Percentiles rank a stretch among this genome's conserved stretches.
Evolutionary conservation across 495 filamentous ascomycete genomes (phyloP).

Genomic region (Neurospora tetraspora): DNA sequence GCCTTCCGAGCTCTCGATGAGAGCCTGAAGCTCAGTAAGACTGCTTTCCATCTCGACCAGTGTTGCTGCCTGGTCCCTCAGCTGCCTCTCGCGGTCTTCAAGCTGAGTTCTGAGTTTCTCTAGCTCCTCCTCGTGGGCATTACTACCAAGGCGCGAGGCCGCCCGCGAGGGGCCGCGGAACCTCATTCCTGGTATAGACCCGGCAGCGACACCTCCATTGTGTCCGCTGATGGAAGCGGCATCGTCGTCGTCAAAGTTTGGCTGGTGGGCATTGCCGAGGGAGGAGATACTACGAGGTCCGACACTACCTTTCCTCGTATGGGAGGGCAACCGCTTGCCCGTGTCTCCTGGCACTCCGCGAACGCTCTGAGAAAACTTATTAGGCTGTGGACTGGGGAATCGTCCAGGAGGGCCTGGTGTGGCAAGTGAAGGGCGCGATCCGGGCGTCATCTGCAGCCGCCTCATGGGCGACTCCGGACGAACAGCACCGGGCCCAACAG

Average conservation of each 20-base stretch:
- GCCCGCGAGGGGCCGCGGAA: conserved; percentile 21
- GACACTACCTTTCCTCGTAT: conserved; percentile 39
- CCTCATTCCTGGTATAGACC: not conserved
- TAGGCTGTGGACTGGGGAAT: conserved; percentile 57
- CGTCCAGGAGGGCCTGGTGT: conserved; percentile 36
- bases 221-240: conserved; percentile 27
- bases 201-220: not conserved
- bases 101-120: conserved; percentile 57
- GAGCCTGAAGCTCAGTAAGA: conserved; percentile 60
- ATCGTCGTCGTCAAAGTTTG: conserved; percentile 44
- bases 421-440: conserved; percentile 43
- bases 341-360: conserved; percentile 47
- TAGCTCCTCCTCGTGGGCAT: conserved; percentile 51
- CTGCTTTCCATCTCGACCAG: conserved; percentile 79
- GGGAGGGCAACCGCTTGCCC: conserved; percentile 36
- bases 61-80: conserved; percentile 74
- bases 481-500: conserved; percentile 69
- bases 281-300: conserved; percentile 46
- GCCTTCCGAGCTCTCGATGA: conserved; percentile 46
- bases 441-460: conserved; percentile 48
- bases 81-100: conserved; percentile 73
- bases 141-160: conserved; percentile 8
- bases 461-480: conserved; percentile 76
- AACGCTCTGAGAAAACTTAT: conserved; percentile 56
- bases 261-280: conserved; percentile 31